phyloP scores from a whole-genome alignment of 257 asterid genomes.

The Forsythia viridissima region DNA sequence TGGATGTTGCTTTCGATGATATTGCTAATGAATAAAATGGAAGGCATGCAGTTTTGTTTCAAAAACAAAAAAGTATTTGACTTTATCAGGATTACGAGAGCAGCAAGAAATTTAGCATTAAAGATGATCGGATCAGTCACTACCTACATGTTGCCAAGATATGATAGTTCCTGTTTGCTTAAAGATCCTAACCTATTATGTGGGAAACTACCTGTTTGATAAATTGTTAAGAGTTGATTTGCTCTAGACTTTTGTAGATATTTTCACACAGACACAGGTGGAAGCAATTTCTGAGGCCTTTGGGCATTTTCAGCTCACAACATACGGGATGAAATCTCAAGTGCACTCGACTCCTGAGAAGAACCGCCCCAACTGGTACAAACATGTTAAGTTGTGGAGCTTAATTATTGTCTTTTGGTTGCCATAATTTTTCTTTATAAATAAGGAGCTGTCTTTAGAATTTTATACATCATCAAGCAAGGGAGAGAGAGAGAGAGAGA shows the following conservation, averaged over 20 bases:
- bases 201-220: neutral
- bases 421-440: too few species aligned
- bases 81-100: slow-evolving; percentile 60
- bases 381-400: too few species aligned
- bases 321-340: slow-evolving; percentile 71
- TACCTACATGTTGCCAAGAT: slow-evolving; percentile 77
- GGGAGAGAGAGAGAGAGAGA: too few species aligned
- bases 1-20: too few species aligned
- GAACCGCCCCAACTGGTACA: slow-evolving; percentile 25
- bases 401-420: too few species aligned
- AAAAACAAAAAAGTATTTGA: neutral
- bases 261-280: slow-evolving; percentile 44
- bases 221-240: neutral
- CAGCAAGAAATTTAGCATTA: slow-evolving; percentile 41
- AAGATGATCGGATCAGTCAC: slow-evolving; percentile 64
- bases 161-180: slow-evolving; percentile 79
- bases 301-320: slow-evolving; percentile 66
- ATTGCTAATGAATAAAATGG: too few species aligned
- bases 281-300: slow-evolving; percentile 72
- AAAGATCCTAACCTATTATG: slow-evolving; percentile 68
- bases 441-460: too few species aligned
- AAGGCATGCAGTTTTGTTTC: too few species aligned
- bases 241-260: neutral
- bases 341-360: slow-evolving; percentile 82
- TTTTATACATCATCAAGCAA: too few species aligned